Percentiles rank a stretch among this genome's conserved stretches.
These are phyloP conservation scores for Eremochloa ophiuroides DNA, from an alignment of 176 grass and related monocot species.

Conservation along the genomic window DNA sequence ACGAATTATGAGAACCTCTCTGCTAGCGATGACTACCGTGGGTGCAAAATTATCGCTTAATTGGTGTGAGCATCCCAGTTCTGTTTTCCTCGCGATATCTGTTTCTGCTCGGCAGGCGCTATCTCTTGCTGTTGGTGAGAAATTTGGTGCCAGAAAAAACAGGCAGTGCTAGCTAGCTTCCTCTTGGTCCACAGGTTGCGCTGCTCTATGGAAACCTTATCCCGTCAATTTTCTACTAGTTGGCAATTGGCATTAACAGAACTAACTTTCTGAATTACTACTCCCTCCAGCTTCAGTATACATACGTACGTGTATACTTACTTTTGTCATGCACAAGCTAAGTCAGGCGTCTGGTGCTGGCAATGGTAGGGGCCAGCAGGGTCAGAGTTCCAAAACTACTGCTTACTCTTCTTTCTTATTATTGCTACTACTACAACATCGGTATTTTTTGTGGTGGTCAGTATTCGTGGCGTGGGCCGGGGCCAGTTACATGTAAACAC, in stretches of 20 bases:
- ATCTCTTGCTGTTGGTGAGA: background rate
- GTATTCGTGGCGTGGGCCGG: slow-evolving; percentile 16
- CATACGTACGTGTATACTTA: background rate
- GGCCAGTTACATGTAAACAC: slow-evolving; percentile 8
- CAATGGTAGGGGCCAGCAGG: background rate
- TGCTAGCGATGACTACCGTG: background rate
- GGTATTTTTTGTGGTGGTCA: slow-evolving; percentile 32
- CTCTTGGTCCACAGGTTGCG: slow-evolving; percentile 19
- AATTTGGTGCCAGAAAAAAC: background rate
- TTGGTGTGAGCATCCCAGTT: no score
- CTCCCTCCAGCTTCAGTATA: background rate
- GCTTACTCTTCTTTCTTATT: slow-evolving; percentile 21
- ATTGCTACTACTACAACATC: background rate
- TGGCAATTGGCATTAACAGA: background rate
- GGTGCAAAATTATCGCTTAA: background rate
- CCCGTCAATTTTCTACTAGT: background rate
- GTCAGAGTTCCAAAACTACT: background rate
- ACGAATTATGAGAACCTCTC: no score
- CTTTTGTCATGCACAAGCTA: background rate
- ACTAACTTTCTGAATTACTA: background rate
- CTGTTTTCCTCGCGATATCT: background rate
- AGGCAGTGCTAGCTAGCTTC: background rate
- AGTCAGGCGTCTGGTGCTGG: background rate
- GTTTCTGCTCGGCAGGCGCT: background rate
- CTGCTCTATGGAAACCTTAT: slow-evolving; percentile 1